phyloP scores from a whole-genome alignment of 495 filamentous ascomycete species.

The Hypomontagnella submonticulosa region DNA sequence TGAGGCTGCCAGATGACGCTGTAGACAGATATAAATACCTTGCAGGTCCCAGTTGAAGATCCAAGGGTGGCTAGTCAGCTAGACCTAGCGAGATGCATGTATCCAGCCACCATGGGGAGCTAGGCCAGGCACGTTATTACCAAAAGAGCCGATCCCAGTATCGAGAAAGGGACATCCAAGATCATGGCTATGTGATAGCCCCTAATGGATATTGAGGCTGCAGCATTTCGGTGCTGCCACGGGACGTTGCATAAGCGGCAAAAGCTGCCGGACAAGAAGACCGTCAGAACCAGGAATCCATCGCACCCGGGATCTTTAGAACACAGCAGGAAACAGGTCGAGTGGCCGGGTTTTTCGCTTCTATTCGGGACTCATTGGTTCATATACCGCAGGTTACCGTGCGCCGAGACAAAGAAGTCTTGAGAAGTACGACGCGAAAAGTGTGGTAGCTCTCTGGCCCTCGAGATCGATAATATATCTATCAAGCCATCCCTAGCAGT shows the following conservation, averaged over 20 bases:
- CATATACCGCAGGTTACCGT: constrained; percentile 34
- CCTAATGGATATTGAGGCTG: constrained; percentile 18
- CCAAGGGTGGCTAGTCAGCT: background rate
- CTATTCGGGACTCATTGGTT: constrained; percentile 42
- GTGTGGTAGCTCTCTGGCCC: constrained; percentile 5
- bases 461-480: constrained; percentile 9
- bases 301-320: constrained; percentile 6
- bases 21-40: background rate
- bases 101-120: background rate
- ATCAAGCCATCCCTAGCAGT: constrained; percentile 1
- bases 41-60: background rate
- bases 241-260: constrained; percentile 26
- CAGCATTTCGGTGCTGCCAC: constrained; percentile 22
- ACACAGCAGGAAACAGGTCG: constrained; percentile 20
- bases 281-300: constrained; percentile 7
- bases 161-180: constrained; percentile 1
- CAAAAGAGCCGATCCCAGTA: constrained; percentile 2
- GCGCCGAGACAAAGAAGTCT: constrained; percentile 37
- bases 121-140: background rate
- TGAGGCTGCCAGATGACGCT: background rate
- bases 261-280: constrained; percentile 7
- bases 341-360: constrained; percentile 42
- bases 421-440: constrained; percentile 25
- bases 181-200: constrained; percentile 9
- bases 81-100: constrained; percentile 17